These are phyloP conservation scores for Solanum peruvianum DNA, from an alignment of 257 asterid genomes.

Conservation along the genomic window DNA sequence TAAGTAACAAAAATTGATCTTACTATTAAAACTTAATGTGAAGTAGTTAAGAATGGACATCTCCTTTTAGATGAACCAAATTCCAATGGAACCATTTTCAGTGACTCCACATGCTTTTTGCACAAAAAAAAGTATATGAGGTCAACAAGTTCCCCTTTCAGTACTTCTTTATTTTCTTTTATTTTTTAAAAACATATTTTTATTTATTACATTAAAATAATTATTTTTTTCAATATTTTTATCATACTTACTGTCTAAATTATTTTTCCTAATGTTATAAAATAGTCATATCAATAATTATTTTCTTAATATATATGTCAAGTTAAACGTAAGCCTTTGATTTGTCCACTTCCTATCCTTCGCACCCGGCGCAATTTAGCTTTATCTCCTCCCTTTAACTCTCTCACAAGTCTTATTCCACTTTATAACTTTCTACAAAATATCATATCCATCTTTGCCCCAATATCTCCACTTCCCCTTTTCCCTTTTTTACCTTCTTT, in stretches of 20 bases:
- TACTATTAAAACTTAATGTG: not conserved
- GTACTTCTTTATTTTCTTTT: not conserved
- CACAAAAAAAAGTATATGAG: not conserved
- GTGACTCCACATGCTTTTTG: not conserved
- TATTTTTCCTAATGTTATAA: too few species aligned
- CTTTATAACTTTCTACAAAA: not conserved
- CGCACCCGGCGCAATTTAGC: slow-evolving; percentile 32
- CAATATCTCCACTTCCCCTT: not conserved
- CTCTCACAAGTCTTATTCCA: slow-evolving; percentile 15
- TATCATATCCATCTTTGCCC: not conserved
- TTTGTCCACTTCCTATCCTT: slow-evolving; percentile 2
- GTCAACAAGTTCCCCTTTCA: not conserved
- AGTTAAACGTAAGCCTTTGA: too few species aligned
- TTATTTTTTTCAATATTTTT: too few species aligned
- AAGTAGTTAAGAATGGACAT: not conserved
- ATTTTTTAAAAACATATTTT: not conserved
- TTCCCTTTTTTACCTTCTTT: not conserved
- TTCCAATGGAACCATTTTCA: not conserved
- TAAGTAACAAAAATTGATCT: not conserved
- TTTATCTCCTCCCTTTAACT: slow-evolving; percentile 10
- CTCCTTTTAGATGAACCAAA: not conserved
- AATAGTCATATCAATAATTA: too few species aligned
- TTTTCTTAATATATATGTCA: too few species aligned
- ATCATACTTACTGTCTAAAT: too few species aligned
- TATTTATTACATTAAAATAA: too few species aligned